These are phyloP conservation scores for Gypsophila paniculata DNA, from an alignment of 179 eudicot species.

Conservation along the genomic window DNA sequence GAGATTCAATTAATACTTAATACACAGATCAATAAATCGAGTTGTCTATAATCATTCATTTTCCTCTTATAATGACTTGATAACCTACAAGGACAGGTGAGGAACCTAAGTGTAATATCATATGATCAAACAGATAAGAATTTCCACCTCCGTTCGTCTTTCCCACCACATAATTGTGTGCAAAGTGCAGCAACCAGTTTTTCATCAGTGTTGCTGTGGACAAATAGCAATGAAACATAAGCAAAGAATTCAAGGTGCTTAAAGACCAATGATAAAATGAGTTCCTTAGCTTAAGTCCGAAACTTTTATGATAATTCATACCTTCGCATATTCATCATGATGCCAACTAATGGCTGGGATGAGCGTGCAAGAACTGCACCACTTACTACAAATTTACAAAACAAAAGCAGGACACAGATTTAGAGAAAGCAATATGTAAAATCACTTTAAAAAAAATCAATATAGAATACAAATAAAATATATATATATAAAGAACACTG, in stretches of 20 bases:
- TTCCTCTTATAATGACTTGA: neutral
- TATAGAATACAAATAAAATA: neutral
- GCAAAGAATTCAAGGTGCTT: neutral
- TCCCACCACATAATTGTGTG: conserved; percentile 46
- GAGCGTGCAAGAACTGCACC: conserved; percentile 99
- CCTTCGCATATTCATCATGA: conserved; percentile 99
- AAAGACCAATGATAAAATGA: conserved; percentile 8
- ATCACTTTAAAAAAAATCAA: neutral
- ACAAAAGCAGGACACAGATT: conserved; percentile 6
- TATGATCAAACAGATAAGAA: conserved; percentile 15
- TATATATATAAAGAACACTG: too few relatives aligned
- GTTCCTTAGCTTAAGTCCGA: neutral
- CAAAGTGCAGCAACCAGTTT: conserved; percentile 93
- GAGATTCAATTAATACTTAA: neutral
- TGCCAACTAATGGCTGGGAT: conserved; percentile 96
- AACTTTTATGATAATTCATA: conserved; percentile 18
- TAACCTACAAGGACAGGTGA: neutral
- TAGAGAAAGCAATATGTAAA: neutral
- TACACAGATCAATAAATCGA: neutral
- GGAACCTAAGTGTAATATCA: neutral
- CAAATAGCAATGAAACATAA: conserved; percentile 13
- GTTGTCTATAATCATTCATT: neutral
- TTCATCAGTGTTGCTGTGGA: conserved; percentile 89
- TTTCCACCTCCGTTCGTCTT: conserved; percentile 50
- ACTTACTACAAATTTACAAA: conserved; percentile 39